These are phyloP conservation scores for Saccharomyces pastorianus DNA, from an alignment of 1,139 yeast species.

Conservation along the genomic window DNA sequence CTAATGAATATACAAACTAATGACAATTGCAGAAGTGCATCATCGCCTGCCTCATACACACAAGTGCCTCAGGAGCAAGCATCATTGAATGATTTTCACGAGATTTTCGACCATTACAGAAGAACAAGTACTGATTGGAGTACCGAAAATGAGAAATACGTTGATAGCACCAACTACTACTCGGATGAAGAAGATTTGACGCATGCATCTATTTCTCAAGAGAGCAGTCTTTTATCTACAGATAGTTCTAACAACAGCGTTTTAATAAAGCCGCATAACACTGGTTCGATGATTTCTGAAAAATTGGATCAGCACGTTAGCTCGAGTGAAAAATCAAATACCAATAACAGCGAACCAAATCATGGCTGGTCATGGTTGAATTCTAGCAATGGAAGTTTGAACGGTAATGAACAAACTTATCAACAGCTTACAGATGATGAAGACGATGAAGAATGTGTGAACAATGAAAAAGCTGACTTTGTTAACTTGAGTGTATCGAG, in stretches of 20 bases:
- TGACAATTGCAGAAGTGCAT: conserved; percentile 1
- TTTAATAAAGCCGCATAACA: conserved; percentile 1
- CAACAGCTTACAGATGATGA: neutral
- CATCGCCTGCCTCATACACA: neutral
- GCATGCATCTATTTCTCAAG: conserved; percentile 2
- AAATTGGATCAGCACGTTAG: conserved; percentile 1
- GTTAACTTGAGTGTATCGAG: conserved; percentile 8
- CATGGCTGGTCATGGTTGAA: conserved; percentile 10
- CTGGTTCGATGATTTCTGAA: conserved; percentile 2
- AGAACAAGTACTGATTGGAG: conserved; percentile 17
- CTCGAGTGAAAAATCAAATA: neutral
- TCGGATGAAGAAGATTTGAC: conserved; percentile 3
- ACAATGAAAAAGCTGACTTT: conserved; percentile 7
- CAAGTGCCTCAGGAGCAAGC: neutral
- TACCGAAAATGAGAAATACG: conserved; percentile 7
- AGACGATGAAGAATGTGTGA: neutral
- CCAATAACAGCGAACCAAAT: conserved; percentile 1
- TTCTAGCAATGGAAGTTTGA: neutral
- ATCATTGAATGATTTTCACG: conserved; percentile 20
- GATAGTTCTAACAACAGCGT: conserved; percentile 4
- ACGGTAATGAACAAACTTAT: neutral
- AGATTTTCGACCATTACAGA: conserved; percentile 26
- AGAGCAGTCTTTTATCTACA: conserved; percentile 4
- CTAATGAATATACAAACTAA: neutral
- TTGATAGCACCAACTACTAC: conserved; percentile 2